Conservation (phyloP, 495 filamentous ascomycete genomes). For the Penicillium riverlandense region DNA sequence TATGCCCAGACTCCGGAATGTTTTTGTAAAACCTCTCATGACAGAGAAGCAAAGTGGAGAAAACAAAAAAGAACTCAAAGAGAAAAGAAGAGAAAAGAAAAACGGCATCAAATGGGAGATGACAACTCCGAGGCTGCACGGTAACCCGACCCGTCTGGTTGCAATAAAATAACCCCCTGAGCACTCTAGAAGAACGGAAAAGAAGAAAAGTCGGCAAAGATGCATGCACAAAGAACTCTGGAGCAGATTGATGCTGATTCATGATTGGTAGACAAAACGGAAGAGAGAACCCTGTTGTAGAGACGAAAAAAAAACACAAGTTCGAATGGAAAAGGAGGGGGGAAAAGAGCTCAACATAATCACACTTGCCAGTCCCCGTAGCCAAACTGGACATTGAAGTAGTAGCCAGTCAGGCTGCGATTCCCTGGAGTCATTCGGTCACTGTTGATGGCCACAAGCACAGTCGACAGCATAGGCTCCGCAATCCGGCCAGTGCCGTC, state of each 20-base stretch:
- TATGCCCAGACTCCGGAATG: slow-evolving; percentile 36
- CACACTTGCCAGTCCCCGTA: slow-evolving; percentile 5
- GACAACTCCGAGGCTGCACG: slow-evolving; percentile 13
- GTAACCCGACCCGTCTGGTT: slow-evolving; percentile 8
- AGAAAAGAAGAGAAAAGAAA: slow-evolving; percentile 5
- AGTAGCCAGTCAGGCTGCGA: slow-evolving; percentile 44
- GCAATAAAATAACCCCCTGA: slow-evolving; percentile 11
- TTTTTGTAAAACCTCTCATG: slow-evolving; percentile 28
- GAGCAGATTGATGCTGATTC: slow-evolving; percentile 16
- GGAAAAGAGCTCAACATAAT: slow-evolving; percentile 15
- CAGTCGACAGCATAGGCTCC: slow-evolving; percentile 14
- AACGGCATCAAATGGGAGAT: background rate
- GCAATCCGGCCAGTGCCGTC: no score
- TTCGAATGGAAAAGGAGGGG: slow-evolving; percentile 5
- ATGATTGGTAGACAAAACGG: slow-evolving; percentile 14
- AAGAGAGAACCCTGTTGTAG: slow-evolving; percentile 5
- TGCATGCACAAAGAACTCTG: slow-evolving; percentile 17
- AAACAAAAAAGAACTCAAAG: slow-evolving; percentile 6
- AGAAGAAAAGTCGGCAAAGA: slow-evolving; percentile 7
- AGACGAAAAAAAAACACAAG: slow-evolving; percentile 5
- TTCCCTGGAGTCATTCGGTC: slow-evolving; percentile 48
- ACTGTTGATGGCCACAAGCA: slow-evolving; percentile 36
- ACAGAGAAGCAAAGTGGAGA: slow-evolving; percentile 17
- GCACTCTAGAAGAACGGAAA: slow-evolving; percentile 6
- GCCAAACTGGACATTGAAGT: slow-evolving; percentile 25